Base-by-base conservation (phyloP, 2,329 filamentous ascomycete genomes). In the Triangularia setosa region DNA sequence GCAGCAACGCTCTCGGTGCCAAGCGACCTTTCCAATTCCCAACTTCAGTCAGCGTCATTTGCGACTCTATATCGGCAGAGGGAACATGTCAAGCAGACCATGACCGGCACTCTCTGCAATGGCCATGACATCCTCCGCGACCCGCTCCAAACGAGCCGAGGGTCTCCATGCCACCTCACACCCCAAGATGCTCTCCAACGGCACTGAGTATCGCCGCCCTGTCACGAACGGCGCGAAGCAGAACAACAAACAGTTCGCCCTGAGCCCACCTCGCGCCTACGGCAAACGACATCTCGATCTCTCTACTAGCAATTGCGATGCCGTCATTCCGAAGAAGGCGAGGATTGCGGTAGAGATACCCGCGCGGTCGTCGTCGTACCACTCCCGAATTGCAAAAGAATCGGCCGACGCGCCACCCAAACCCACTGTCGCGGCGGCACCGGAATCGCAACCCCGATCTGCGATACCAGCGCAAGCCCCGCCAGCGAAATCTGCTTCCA, bases 111-210 rank as follows among this genome's bases (percentile, higher is more conserved):
- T 23, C 23, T 54, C 33, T 44, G 24, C 64, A 59, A 71, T 71
- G 70, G 68, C 78, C 76, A 83, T 84, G 81, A 81, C 81, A 72
- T 61, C 68, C 35, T 82, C 81, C 72, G 74, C 79, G 75, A 82
- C 81, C 72, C 81, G 81, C 76, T 82, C 81, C 73, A 78, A 79
- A 75, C 79, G 80, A 77, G 76, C 77, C 78, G 81, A 83, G 72
- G 79, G 77, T 72, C 77, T 78, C 72, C 68, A 63, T 64, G 74
- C 77, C 33, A 40, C 16, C 67, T 73, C 76, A 69, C 72, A 73
- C 68, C 68, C 69, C 3, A 23, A 53, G 53, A 70, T 72, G 69
- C 71, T 65, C 48, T 60, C 64, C 33, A 63, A 60, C 58, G 56
- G 35, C 54, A 18, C 40, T 21, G 40, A 48, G n/a, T 65, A 62